Evolutionary conservation across 2,329 filamentous ascomycete species (phyloP), one percentile per base, ranked within the genome.

Genomic region (Clarireedia monteithiana): DNA sequence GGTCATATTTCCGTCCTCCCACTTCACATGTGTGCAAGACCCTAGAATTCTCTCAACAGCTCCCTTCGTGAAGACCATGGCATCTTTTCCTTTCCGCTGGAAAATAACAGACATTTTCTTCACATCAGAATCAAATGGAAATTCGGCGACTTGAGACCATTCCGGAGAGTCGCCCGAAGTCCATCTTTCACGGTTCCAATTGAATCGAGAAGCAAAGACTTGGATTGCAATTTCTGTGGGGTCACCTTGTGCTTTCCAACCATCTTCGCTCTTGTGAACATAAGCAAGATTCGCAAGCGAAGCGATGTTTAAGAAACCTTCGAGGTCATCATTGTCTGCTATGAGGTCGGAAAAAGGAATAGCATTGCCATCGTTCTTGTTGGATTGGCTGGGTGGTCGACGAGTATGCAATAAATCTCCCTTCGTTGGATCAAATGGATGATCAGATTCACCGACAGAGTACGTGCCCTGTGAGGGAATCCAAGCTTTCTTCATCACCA

Each of bases 31-130:
- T 0, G 77, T 78, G 68, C 86, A 89, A 1, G 80, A 79, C 3
- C 80, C 78, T 15, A 89, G 73, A 30, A 89, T 77, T 42, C 85
- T 77, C 66, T 89, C 86, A 4, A 88, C 85, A 1, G 86, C 86
- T 50, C 84, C 84, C 66, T 85, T 85, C 56, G 81, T 83, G 63
- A 83, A 83, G 48, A 82, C 72, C 60, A 74, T 74, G 53, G 73
- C 69, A 2, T 20, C 38, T 15, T 71, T 67, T 6, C 71, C 65
- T 14, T 62, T 63, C 23, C 77, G 69, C 45, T 76, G 65, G 67
- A 85, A 86, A 53, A 88, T 82, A 39, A 88, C 84, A 0, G 84
- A 86, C 86, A 89, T 89, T 64, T 84, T 86, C 74, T 89, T 90
- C 60, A 89, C 79, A 56, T 81, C 81, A 0, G 85, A 88, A 65